phyloP scores from a whole-genome alignment of 108 stramenopile genomes.

The Cyclotella cryptica region DNA sequence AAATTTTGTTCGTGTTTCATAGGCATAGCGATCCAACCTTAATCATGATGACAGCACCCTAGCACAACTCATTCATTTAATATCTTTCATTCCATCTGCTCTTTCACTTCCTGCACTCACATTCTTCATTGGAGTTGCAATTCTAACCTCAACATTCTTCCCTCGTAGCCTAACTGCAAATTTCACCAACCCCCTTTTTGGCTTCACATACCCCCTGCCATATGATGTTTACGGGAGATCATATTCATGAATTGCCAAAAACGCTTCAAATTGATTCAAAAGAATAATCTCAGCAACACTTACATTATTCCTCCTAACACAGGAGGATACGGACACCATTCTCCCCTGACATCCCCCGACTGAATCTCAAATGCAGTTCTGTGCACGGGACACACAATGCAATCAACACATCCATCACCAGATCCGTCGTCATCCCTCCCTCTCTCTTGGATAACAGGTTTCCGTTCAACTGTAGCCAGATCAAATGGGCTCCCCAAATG shows the following conservation, averaged over 20 bases:
- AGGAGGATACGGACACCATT: conserved; percentile 98
- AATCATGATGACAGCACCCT: neutral
- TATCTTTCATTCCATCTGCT: conserved; percentile 48
- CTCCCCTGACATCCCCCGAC: conserved; percentile 91
- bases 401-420: conserved; percentile 86
- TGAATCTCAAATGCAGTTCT: conserved; percentile 93
- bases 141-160: conserved; percentile 83
- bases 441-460: conserved; percentile 48
- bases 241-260: neutral
- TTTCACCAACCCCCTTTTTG: conserved; percentile 63
- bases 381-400: conserved; percentile 96
- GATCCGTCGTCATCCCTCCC: conserved; percentile 41
- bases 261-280: neutral
- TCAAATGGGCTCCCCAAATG: conserved; percentile 97
- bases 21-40: too few species aligned
- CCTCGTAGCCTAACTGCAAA: conserved; percentile 82
- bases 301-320: conserved; percentile 81
- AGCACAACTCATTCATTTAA: conserved; percentile 17
- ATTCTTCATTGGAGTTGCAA: conserved; percentile 53
- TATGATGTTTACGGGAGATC: neutral
- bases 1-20: too few species aligned
- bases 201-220: conserved; percentile 63
- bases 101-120: conserved; percentile 32
- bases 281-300: neutral
- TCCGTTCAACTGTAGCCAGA: conserved; percentile 81